These are phyloP conservation scores for Leptodontidium sp. DNA, from an alignment of 2,329 filamentous ascomycete species.

Conservation along the genomic window DNA sequence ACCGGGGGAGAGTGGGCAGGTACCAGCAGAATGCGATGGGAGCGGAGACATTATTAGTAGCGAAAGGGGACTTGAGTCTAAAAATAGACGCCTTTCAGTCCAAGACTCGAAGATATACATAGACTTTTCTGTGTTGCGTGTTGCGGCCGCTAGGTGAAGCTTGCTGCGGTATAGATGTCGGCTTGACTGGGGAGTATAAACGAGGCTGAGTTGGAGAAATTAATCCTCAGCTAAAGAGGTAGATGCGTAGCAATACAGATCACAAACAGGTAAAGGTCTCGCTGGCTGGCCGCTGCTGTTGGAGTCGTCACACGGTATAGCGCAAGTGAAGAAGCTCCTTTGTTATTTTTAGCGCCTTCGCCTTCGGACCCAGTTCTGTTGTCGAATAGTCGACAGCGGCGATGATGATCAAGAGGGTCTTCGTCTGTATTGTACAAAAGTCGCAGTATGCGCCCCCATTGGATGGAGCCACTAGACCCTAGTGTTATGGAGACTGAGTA, in stretches of 20 bases:
- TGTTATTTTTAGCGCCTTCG: background rate
- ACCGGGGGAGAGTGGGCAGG: background rate
- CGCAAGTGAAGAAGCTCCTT: background rate
- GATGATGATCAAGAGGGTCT: conserved; percentile 1
- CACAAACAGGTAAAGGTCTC: background rate
- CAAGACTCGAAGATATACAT: background rate
- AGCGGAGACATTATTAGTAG: background rate
- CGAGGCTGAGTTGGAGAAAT: background rate
- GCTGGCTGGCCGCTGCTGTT: background rate
- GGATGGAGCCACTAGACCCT: background rate
- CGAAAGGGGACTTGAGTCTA: background rate
- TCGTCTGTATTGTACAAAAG: background rate
- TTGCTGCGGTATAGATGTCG: background rate
- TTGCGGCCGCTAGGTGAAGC: background rate
- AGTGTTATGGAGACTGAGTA: background rate
- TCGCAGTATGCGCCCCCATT: too few relatives aligned
- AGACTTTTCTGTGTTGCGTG: background rate
- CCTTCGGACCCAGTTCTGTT: background rate
- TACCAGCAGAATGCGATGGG: background rate
- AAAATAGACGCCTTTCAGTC: background rate
- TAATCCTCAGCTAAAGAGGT: background rate
- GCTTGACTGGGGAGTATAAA: background rate
- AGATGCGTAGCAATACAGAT: background rate
- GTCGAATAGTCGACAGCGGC: background rate
- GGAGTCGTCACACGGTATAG: background rate